Evolutionary conservation across 73 alveolate species (phyloP).

Genomic region (Paramecium sexaurelia): DNA sequence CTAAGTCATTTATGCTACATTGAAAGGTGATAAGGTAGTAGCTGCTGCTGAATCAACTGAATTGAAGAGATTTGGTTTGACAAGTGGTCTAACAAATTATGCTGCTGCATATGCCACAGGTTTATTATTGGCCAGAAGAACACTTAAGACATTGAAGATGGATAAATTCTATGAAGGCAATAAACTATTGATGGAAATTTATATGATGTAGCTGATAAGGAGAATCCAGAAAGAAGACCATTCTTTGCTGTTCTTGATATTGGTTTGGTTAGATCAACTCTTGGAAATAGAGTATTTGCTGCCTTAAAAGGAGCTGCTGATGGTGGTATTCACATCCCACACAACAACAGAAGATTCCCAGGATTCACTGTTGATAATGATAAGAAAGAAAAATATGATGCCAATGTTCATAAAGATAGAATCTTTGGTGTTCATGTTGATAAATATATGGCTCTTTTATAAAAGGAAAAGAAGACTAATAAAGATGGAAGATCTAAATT

Average conservation of each 20-base stretch:
- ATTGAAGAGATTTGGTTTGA: conserved; percentile 93
- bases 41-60: conserved; percentile 97
- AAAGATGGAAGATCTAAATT: conserved; percentile 76
- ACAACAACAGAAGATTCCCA: conserved; percentile 99
- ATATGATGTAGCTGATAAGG: conserved; percentile 85
- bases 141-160: conserved; percentile 91
- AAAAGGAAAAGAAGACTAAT: conserved; percentile 70
- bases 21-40: conserved; percentile 97
- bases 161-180: conserved; percentile 93
- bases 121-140: conserved; percentile 98
- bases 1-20: conserved; percentile 96
- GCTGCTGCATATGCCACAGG: conserved; percentile 99
- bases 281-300: conserved; percentile 99
- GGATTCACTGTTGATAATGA: conserved; percentile 91
- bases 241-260: conserved; percentile 99
- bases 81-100: conserved; percentile 98
- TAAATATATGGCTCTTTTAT: conserved; percentile 92
- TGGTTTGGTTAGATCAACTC: conserved; percentile 99
- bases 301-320: conserved; percentile 99
- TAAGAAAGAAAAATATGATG: conserved; percentile 89
- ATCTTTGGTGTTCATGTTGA: conserved; percentile 98
- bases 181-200: conserved; percentile 89
- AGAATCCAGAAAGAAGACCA: conserved; percentile 91
- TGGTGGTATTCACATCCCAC: conserved; percentile 99
- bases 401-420: conserved; percentile 97